These are phyloP conservation scores for Russula foetens DNA, from an alignment of 768 basidiomycete species.

Conservation along the genomic window DNA sequence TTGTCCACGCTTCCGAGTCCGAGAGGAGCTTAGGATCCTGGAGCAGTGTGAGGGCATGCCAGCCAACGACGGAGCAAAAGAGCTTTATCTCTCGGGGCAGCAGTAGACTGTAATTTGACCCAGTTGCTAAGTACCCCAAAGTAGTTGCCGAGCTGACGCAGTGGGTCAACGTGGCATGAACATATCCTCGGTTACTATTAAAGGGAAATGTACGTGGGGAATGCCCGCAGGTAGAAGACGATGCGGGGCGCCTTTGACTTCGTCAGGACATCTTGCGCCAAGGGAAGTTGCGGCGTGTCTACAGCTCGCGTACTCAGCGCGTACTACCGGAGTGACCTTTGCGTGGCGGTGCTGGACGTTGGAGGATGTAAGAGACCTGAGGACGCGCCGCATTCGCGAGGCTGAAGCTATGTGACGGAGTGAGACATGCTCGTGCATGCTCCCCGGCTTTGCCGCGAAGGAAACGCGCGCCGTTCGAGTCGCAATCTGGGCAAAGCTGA, in stretches of 20 bases:
- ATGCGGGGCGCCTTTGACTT: conserved; percentile 27
- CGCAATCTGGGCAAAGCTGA: too few species aligned
- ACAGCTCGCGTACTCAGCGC: too few species aligned
- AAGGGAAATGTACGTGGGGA: conserved; percentile 57
- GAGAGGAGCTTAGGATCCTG: conserved; percentile 62
- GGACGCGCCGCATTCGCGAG: too few species aligned
- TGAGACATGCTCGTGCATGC: too few species aligned
- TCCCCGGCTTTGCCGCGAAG: too few species aligned
- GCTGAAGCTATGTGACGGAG: too few species aligned
- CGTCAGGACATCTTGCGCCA: neutral
- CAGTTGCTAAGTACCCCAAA: conserved; percentile 87
- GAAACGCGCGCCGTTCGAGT: too few species aligned
- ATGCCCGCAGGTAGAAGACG: conserved; percentile 85
- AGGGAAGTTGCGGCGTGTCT: neutral
- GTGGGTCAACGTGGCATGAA: neutral
- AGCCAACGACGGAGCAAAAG: conserved; percentile 84
- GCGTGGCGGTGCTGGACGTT: too few species aligned
- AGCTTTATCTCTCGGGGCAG: conserved; percentile 50
- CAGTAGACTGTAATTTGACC: conserved; percentile 68
- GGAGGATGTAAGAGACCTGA: too few species aligned
- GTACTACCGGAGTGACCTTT: too few species aligned
- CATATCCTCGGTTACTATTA: neutral
- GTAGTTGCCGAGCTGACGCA: conserved; percentile 78
- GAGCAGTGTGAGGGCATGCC: conserved; percentile 90
- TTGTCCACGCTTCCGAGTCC: conserved; percentile 47